Conservation (phyloP, 495 filamentous ascomycete genomes). For the Aspergillus affinis region DNA sequence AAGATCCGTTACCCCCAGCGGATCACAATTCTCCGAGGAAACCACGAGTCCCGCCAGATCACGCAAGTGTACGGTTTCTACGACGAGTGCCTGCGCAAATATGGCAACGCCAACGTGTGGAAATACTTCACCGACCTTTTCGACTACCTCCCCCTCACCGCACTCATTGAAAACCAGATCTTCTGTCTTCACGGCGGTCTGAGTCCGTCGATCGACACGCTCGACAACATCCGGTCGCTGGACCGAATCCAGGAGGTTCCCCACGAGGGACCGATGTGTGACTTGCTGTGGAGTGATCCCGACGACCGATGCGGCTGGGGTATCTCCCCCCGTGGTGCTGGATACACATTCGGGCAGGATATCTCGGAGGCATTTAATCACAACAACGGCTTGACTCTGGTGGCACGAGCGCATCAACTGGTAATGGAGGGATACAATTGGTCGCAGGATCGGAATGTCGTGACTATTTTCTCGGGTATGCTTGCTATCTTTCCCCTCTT, state of each 20-base stretch:
- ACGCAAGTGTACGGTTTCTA: slow-evolving; percentile 98
- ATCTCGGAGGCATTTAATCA: slow-evolving; percentile 99
- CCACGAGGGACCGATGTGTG: slow-evolving; percentile 98
- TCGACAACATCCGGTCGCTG: slow-evolving; percentile 95
- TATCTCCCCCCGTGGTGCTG: slow-evolving; percentile 93
- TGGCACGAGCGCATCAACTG: slow-evolving; percentile 91
- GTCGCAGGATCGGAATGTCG: slow-evolving; percentile 94
- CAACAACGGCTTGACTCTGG: slow-evolving; percentile 96
- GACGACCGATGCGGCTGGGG: slow-evolving; percentile 99
- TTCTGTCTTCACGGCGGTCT: slow-evolving; percentile 98
- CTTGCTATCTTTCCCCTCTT: neutral
- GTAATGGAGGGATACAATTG: slow-evolving; percentile 99
- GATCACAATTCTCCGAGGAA: slow-evolving; percentile 95
- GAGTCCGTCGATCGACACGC: slow-evolving; percentile 93
- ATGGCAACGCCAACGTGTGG: slow-evolving; percentile 98
- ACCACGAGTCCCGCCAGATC: slow-evolving; percentile 97
- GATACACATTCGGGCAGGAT: slow-evolving; percentile 98
- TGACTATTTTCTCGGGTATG: slow-evolving; percentile 97
- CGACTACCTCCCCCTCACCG: slow-evolving; percentile 97
- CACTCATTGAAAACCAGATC: slow-evolving; percentile 99
- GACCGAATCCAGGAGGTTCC: slow-evolving; percentile 98
- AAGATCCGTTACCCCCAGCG: slow-evolving; percentile 96
- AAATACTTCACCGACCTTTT: slow-evolving; percentile 99
- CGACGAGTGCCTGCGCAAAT: slow-evolving; percentile 95
- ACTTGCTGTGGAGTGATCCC: slow-evolving; percentile 95